Conservation (phyloP, 192 early-diverging fungal species). For the Podila epicladia region DNA sequence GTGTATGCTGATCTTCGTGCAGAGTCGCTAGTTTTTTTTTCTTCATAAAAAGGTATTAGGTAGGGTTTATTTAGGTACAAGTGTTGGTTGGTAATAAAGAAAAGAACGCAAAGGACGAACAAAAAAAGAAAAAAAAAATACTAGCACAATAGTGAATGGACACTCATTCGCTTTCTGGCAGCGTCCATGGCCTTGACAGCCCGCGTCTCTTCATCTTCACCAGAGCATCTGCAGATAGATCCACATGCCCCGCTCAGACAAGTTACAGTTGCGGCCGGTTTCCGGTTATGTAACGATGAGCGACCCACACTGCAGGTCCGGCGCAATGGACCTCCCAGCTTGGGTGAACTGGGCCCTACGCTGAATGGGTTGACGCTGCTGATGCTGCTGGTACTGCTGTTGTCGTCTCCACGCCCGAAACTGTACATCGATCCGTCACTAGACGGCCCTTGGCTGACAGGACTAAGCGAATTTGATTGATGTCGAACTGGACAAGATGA, state of each 20-base stretch:
- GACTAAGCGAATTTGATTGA: neutral
- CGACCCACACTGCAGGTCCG: conserved; percentile 36
- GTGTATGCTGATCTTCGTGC: too few species aligned
- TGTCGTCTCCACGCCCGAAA: neutral
- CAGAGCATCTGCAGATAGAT: conserved; percentile 37
- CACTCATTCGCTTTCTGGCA: conserved; percentile 50
- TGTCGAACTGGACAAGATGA: neutral
- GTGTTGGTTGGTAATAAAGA: neutral
- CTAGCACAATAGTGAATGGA: conserved; percentile 43
- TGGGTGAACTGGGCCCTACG: conserved; percentile 34
- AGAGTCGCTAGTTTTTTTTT: neutral
- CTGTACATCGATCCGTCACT: neutral
- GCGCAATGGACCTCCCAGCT: neutral
- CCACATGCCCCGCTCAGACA: conserved; percentile 48
- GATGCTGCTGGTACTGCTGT: neutral
- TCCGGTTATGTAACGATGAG: conserved; percentile 17
- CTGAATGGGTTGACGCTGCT: conserved; percentile 29
- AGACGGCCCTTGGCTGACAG: neutral
- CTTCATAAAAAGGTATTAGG: neutral
- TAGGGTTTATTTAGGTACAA: too few species aligned
- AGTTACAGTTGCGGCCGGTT: neutral
- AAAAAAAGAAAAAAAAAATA: neutral
- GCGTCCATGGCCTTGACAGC: conserved; percentile 48
- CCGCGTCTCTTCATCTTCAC: conserved; percentile 45
- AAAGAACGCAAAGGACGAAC: neutral